Base-by-base conservation (phyloP, 23 red algal species). In the Cyanidiococcus yangmingshanensis region DNA sequence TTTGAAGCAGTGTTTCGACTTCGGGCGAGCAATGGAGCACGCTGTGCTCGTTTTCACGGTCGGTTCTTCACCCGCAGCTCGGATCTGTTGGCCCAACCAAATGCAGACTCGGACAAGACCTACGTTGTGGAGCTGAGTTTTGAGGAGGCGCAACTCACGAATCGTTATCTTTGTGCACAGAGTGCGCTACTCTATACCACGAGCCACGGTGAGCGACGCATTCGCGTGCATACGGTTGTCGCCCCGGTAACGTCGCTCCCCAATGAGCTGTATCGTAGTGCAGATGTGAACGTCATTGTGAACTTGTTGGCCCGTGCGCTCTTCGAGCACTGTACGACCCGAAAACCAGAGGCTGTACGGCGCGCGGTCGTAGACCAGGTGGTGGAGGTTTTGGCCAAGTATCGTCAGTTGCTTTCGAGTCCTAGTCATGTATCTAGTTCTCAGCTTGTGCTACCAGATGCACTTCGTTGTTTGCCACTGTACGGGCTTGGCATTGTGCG, bases 171-270 rank as follows among this genome's bases (percentile, higher is more conserved):
- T 57, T 85, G 77, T 40, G 82, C 89, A 12, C 94, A 98, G 74
- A 87, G 82, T 77, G 94, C 94, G 50, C 77, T 98, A 2, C 79
- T 98, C 79, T 98, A 98, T 75, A 98, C 94, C 2, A 89, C 94
- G 1, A 87, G 84, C 1, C 74, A 82, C 39, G 94, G 94, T 26
- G 94, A 98, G 75, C 79, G 94, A 34, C 82, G 94, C 34, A 92
- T 98, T 77, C 89, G 94, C 33, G 89, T 98, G 58, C 87, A 98
- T 57, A 98, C 94, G 18, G 38, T 89, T 12, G 84, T 88, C 21
- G 41, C 82, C 29, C 94, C 94, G 2, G 82, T 98, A 25, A 85
- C 84, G 2, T 77, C 59, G 27, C 83, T 80, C 7, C 40, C 89
- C 38, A 41, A 77, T 30, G 94, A 98, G 33, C 45, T 98, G 27